A percentile compares a stretch with the other conserved stretches of the same genome.
Conservation (phyloP, 2,329 filamentous ascomycete species). For the Curvularia verruculosa region DNA sequence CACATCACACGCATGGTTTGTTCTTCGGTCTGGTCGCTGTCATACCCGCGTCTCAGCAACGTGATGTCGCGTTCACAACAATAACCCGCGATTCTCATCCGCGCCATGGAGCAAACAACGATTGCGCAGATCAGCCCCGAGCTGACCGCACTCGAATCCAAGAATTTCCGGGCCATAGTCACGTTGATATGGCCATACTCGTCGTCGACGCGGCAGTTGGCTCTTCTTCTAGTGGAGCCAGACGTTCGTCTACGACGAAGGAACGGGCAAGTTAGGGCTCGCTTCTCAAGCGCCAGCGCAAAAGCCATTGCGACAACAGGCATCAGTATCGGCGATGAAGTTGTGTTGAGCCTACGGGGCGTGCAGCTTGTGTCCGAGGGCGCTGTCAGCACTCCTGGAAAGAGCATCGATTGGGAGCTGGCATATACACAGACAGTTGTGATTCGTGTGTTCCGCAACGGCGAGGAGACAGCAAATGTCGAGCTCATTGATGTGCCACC, state of each 20-base stretch:
- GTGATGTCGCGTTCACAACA: constrained; percentile 16
- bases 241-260: constrained; percentile 79
- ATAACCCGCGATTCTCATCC: constrained; percentile 10
- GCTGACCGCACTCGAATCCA: constrained; percentile 37
- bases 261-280: constrained; percentile 80
- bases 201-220: constrained; percentile 72
- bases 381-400: constrained; percentile 62
- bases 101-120: constrained; percentile 37
- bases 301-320: constrained; percentile 69
- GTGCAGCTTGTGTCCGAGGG: constrained; percentile 66
- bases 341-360: constrained; percentile 72
- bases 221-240: constrained; percentile 81
- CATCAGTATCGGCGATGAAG: constrained; percentile 78
- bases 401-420: constrained; percentile 63
- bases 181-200: constrained; percentile 94
- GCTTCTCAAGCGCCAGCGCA: constrained; percentile 74
- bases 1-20: background rate
- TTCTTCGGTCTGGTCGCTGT: background rate
- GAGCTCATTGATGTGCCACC: constrained; percentile 56
- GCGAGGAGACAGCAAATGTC: constrained; percentile 57
- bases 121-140: constrained; percentile 44
- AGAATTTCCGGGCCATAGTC: constrained; percentile 69
- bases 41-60: background rate
- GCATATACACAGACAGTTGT: constrained; percentile 52
- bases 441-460: constrained; percentile 53